A percentile compares a stretch with the other conserved stretches of the same genome.
Conservation (phyloP, 768 basidiomycete genomes). For the Lactarius evosmus region DNA sequence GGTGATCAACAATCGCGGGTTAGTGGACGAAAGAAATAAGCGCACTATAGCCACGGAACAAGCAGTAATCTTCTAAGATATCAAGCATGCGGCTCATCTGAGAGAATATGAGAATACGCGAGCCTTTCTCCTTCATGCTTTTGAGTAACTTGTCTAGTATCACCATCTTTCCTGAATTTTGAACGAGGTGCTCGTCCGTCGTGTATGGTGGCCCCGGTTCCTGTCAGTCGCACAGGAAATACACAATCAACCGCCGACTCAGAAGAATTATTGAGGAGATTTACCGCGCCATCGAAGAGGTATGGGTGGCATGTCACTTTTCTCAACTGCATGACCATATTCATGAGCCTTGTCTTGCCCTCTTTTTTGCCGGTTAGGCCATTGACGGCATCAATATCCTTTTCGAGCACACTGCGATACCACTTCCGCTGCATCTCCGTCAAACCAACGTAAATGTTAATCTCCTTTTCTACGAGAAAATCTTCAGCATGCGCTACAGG, state of each 20-base stretch:
- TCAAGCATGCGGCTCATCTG: slow-evolving; percentile 99
- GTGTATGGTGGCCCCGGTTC: slow-evolving; percentile 99
- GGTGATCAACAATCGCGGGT: slow-evolving; percentile 17
- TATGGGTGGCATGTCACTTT: slow-evolving; percentile 92
- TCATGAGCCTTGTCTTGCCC: slow-evolving; percentile 95
- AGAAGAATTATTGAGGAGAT: slow-evolving; percentile 27
- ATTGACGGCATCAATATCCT: slow-evolving; percentile 98
- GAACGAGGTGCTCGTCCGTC: slow-evolving; percentile 92
- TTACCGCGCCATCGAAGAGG: slow-evolving; percentile 86
- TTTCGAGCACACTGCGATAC: slow-evolving; percentile 94
- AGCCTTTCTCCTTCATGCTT: slow-evolving; percentile 89
- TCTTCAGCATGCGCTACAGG: slow-evolving; percentile 12
- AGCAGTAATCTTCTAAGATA: slow-evolving; percentile 95
- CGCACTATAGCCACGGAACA: slow-evolving; percentile 86
- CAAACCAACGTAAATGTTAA: slow-evolving; percentile 96
- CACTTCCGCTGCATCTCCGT: slow-evolving; percentile 98
- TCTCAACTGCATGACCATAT: slow-evolving; percentile 98
- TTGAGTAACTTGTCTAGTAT: slow-evolving; percentile 91
- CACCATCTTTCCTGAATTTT: slow-evolving; percentile 96
- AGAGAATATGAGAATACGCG: slow-evolving; percentile 93
- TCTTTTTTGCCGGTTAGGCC: slow-evolving; percentile 96
- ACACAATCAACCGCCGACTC: background rate
- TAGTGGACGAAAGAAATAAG: slow-evolving; percentile 14
- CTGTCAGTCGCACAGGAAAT: slow-evolving; percentile 36
- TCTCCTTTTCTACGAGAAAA: slow-evolving; percentile 76